Conservation (phyloP, 139 green algal genomes). For the Limnomonas spitsbergensis region DNA sequence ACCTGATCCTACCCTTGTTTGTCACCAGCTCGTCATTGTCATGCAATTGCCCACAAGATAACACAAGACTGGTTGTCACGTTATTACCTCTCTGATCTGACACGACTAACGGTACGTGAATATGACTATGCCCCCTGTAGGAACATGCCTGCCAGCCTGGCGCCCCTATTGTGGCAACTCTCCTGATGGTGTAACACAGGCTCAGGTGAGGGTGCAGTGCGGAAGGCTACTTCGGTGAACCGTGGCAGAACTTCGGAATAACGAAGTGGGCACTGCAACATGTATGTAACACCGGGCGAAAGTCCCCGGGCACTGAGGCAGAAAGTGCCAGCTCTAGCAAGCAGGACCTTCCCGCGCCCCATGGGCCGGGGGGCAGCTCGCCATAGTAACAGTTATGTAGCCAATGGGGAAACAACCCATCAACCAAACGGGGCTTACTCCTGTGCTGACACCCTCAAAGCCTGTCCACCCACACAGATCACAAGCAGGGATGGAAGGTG, state of each 20-base stretch:
- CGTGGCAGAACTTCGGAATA: conserved; percentile 17
- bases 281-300: conserved; percentile 82
- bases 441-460: conserved; percentile 79
- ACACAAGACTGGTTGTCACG: too few relatives aligned
- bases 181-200: too few relatives aligned
- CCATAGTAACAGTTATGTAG: conserved; percentile 97
- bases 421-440: conserved; percentile 99
- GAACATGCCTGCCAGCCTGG: conserved; percentile 11
- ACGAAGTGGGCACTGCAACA: conserved; percentile 36
- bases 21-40: too few relatives aligned
- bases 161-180: too few relatives aligned
- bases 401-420: conserved; percentile 72
- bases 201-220: conserved; percentile 69
- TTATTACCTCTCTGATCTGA: too few relatives aligned
- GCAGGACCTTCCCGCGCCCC: conserved; percentile 71
- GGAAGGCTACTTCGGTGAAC: conserved; percentile 77
- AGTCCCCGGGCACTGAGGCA: conserved; percentile 94
- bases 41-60: too few relatives aligned
- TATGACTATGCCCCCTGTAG: not conserved
- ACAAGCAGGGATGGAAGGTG: too few relatives aligned
- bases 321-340: conserved; percentile 90
- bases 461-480: too few relatives aligned
- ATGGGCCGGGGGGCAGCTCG: conserved; percentile 78
- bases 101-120: too few relatives aligned
- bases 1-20: not conserved